Base-by-base conservation (phyloP, 192 early-diverging fungal genomes). In the Coemansia umbellata region DNA sequence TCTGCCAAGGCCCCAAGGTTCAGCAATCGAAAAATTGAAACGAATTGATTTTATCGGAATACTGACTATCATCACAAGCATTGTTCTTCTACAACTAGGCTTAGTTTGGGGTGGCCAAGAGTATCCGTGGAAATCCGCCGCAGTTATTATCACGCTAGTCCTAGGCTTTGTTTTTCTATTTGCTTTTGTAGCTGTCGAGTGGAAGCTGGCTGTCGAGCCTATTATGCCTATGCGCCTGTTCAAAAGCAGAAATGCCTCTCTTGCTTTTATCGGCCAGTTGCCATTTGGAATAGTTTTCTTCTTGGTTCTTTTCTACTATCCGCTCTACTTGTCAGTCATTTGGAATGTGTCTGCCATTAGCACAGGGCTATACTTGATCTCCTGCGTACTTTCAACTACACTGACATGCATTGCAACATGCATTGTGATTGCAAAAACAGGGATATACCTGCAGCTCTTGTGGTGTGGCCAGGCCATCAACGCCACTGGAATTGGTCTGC, bases 31-130 rank as follows among this genome's bases (percentile, higher is more conserved):
- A 14, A 88, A 90, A 60, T 44, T 89, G 10, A 53, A 66, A 40
- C 74, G 82, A 15, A 79, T 92, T 39, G 90, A 91, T 59, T 87
- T 78, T 51, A 40, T 84, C 11, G 90, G 90, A 17, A 74, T 81
- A n/a, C 8, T 70, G 7, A 18, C 80, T 0, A 33, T 91, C 18
- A 60, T 86, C 19, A 32, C 61, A n/a, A 77, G 83, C 10, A 83
- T 85, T 27, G 63, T 83, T 8, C 63, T 79, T 30, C 55, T 96
- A 28, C 74, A 91, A 27, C 68, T 89, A 6, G 88, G 87, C 0
- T 68, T 88, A n/a, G 82, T 85, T n/a, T 84, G 85, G 70, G 92
- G 91, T 35, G 93, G 91, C 19, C 74, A 75, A 43, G 72, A 75
- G 21, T 32, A 60, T 27, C 58, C 80, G 8, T 85, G 84, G 84